These are phyloP conservation scores for Microstroma glucosiphilum DNA, from an alignment of 1,284 basidiomycete species.

Conservation along the genomic window DNA sequence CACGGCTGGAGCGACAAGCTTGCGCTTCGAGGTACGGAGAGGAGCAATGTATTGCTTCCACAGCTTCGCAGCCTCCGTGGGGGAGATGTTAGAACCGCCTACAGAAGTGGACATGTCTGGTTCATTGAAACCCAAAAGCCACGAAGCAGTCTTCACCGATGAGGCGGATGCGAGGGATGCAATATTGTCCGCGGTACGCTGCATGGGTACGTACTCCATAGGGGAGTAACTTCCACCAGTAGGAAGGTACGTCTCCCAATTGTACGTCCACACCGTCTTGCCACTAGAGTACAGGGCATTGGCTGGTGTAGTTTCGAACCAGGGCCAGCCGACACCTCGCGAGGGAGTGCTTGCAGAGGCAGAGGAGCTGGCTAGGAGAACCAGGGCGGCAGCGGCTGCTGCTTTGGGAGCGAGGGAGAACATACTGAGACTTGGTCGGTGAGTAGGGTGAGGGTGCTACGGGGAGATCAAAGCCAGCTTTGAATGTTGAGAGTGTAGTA, in stretches of 20 bases:
- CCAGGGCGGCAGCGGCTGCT: neutral
- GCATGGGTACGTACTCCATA: constrained; percentile 1
- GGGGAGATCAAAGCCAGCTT: too few species aligned
- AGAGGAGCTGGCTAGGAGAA: neutral
- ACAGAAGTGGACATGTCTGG: neutral
- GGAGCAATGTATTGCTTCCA: constrained; percentile 14
- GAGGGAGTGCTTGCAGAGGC: neutral
- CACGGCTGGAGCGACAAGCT: constrained; percentile 13
- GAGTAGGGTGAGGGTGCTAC: too few species aligned
- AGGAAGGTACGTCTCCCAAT: neutral
- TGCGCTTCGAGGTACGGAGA: constrained; percentile 5
- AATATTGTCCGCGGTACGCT: neutral
- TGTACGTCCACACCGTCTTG: neutral
- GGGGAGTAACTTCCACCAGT: neutral
- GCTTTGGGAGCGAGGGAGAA: neutral
- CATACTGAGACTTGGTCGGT: too few species aligned
- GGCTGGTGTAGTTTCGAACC: neutral
- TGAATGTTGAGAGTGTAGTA: too few species aligned
- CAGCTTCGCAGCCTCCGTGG: neutral
- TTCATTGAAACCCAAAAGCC: neutral
- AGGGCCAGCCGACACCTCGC: neutral
- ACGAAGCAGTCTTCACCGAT: neutral
- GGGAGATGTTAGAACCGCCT: neutral
- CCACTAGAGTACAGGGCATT: neutral
- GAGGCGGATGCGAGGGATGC: neutral